These are phyloP conservation scores for Penicillium ochrochloron DNA, from an alignment of 495 filamentous ascomycete genomes.

Conservation along the genomic window DNA sequence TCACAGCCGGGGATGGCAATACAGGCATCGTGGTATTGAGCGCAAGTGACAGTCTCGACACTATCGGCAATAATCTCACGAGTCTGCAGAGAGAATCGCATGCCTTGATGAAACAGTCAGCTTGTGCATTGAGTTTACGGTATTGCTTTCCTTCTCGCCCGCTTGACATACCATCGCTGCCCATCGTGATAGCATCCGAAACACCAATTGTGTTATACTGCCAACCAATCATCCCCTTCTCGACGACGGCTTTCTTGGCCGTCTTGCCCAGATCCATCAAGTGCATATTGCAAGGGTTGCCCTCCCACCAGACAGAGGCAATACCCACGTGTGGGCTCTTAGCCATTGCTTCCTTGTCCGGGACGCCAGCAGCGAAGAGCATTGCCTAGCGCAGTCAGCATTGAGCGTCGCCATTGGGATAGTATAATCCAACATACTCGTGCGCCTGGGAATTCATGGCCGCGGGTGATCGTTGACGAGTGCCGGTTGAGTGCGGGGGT, in stretches of 20 bases:
- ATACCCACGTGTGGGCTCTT: constrained; percentile 87
- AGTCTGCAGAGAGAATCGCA: constrained; percentile 95
- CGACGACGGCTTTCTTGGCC: constrained; percentile 82
- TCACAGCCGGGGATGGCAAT: constrained; percentile 96
- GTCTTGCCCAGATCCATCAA: constrained; percentile 85
- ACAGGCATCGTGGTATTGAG: constrained; percentile 88
- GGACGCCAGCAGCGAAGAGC: constrained; percentile 93
- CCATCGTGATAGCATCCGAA: constrained; percentile 95
- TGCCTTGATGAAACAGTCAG: constrained; percentile 60
- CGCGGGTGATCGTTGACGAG: constrained; percentile 73
- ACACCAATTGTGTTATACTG: constrained; percentile 95
- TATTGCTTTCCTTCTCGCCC: neutral
- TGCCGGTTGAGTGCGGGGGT: constrained; percentile 70
- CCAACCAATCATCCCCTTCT: constrained; percentile 89
- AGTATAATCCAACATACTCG: constrained; percentile 59
- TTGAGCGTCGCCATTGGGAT: neutral
- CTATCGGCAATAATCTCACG: constrained; percentile 95
- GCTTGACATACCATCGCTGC: constrained; percentile 73
- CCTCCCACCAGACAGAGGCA: constrained; percentile 97
- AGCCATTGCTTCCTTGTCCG: constrained; percentile 82
- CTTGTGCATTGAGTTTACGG: constrained; percentile 3
- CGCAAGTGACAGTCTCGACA: constrained; percentile 90
- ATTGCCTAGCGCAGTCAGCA: constrained; percentile 67
- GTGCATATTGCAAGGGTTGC: constrained; percentile 84
- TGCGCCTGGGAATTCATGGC: constrained; percentile 92